phyloP scores from a whole-genome alignment of 2,329 filamentous ascomycete genomes.

The Colletotrichum kahawae region DNA sequence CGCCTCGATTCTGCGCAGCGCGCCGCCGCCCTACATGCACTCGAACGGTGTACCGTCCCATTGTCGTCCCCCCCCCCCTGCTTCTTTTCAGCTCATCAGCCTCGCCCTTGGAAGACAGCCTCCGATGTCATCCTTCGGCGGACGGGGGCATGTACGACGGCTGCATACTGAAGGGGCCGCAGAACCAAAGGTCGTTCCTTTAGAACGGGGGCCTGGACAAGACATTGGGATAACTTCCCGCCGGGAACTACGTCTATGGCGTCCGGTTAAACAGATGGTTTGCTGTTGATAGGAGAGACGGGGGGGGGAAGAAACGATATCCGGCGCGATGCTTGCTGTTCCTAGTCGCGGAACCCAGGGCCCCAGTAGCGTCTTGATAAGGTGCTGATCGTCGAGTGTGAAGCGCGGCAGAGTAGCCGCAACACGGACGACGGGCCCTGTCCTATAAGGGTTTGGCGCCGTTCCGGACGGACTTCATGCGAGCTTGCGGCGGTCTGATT shows the following conservation, averaged over 20 bases:
- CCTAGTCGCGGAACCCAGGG: not conserved
- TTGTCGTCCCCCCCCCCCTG: not conserved
- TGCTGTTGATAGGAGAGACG: not conserved
- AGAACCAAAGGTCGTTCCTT: not conserved
- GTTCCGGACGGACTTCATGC: not conserved
- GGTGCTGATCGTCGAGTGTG: not conserved
- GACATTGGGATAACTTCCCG: not conserved
- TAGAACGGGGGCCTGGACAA: not conserved
- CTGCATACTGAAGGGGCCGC: not conserved
- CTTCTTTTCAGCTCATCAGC: not conserved
- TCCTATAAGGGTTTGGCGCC: not conserved
- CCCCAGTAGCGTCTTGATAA: not conserved
- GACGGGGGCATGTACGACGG: not conserved
- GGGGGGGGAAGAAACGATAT: not conserved
- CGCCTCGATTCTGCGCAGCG: not conserved
- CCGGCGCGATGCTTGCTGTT: not conserved
- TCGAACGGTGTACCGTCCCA: not conserved
- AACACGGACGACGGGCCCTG: not conserved
- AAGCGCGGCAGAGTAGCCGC: conserved; percentile 3
- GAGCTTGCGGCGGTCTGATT: not conserved
- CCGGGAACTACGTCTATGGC: not conserved
- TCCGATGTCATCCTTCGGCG: not conserved
- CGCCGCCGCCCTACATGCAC: not conserved
- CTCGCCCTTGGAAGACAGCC: not conserved
- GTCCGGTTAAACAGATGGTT: not conserved